Percentiles rank a stretch among this genome's conserved stretches.
Evolutionary conservation across 2,329 filamentous ascomycete genomes (phyloP).

Genomic region (Colletotrichum sp.): DNA sequence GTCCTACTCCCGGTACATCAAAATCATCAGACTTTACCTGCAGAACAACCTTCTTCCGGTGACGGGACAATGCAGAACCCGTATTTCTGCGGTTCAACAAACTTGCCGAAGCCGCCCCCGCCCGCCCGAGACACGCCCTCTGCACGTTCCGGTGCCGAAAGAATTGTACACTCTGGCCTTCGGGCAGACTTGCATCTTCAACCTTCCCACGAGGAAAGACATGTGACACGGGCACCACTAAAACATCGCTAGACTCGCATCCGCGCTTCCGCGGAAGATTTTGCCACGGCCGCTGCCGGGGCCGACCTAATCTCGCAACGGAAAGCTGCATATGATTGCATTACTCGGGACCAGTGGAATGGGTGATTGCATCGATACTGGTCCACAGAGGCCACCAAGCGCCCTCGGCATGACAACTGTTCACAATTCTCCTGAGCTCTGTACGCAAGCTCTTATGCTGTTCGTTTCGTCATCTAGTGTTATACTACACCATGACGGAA

Average conservation of each 20-base stretch:
- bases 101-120: background rate
- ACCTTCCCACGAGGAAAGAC: background rate
- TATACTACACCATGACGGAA: background rate
- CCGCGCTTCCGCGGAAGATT: background rate
- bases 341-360: background rate
- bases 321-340: background rate
- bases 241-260: background rate
- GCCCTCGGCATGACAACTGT: background rate
- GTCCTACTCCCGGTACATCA: background rate
- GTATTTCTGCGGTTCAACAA: background rate
- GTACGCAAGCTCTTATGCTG: background rate
- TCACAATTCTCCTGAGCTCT: background rate
- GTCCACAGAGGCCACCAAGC: background rate
- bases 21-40: background rate
- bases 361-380: slow-evolving; percentile 4
- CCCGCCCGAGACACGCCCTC: background rate
- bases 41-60: background rate
- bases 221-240: background rate
- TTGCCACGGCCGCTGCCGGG: background rate
- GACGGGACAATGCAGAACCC: background rate
- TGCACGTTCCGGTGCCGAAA: background rate
- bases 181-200: background rate
- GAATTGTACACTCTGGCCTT: background rate
- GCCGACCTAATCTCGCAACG: background rate
- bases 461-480: background rate